Base-by-base conservation (phyloP, 108 stramenopile genomes). In the Cylindrotheca fusiformis region DNA sequence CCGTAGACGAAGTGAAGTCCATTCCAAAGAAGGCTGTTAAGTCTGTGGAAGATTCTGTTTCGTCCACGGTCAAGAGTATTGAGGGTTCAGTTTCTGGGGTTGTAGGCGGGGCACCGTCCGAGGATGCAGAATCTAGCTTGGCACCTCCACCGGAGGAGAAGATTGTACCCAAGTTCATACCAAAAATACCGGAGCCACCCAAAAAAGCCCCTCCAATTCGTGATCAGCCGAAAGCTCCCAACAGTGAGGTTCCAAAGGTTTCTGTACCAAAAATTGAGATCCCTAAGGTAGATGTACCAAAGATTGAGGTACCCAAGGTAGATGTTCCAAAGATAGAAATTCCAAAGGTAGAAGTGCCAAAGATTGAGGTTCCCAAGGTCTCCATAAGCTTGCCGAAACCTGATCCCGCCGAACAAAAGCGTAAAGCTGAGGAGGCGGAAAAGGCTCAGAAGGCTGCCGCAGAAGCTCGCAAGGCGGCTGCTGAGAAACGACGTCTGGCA, bases 21-120 rank as follows among this genome's bases (percentile, higher is more conserved):
- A 55, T 79, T 33, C 93, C 93, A 17, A 67, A 65, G 3, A 85
- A 83, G 54, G 81, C 78, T 36, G 63, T 86, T 31, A 69, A 87
- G 22, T 79, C 72, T 49, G 69, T 78, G 0, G 78, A 67, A 63
- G 32, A 69, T 44, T 41, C 36, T 14, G 36, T 41, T 6, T 41
- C 36, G 10, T 41, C 36, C 14, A 53, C 58, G 20, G 60, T 72
- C 41, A 61, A 60, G 32, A 48, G 52, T 49, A 61, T 67, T 6
- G 52, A 71, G 3, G 64, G 74, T 52, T 30, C 63, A 36, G 36
- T 41, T 10, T 41, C 36, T 14, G 36, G 6, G 10, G 14, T 41
- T 14, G 36, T 41, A 41, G 10, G 10, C 14, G 36, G 14, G 14
- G 36, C 14, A 6, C 6, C 36, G 14, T 10, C 10, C 14, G 36